Base-by-base conservation (phyloP, 2,329 filamentous ascomycete species). In the Penicillium vulpinum region DNA sequence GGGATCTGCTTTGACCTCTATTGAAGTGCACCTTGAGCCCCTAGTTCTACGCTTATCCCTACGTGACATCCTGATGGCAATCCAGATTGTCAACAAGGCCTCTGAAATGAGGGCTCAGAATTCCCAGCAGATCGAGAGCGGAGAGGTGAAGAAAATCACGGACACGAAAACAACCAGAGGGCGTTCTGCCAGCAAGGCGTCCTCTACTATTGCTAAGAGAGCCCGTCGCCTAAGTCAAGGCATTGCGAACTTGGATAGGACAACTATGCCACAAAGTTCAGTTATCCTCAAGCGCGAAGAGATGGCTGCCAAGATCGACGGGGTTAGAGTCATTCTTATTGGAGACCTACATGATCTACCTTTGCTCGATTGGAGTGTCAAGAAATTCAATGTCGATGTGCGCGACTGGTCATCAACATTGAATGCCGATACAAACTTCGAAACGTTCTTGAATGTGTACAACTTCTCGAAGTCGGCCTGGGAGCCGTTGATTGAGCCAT, bases 391-490 rank as follows among this genome's bases (percentile, higher is more conserved):
- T 5, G 84, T 93, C 3, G 86, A 89, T 44, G 90, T 95, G 4
- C 86, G 89, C 63, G 91, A 99, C 70, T 99, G 94, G 94, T 93
- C 93, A 1, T 88, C 87, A 5, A 88, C 88, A 22, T 82, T 99
- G 73, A 92, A 88, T 67, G 93, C 91, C 0, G 91, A 97, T 70
- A 90, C 91, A 0, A 89, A 86, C n/a, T 87, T 99, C 46, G 91
- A 97, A 61, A 91, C 93, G 62, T 96, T 96, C 74, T 85, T 95
- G 66, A 99, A 97, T 68, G 88, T 99, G 26, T 99, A 96, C 81
- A 99, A 99, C 75, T 99, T 99, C 76, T 94, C 94, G 15, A 99
- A 99, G 73, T 99, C 94, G 0, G 91, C 92, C 4, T 99, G 94
- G 94, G 94, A 99, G 73, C 94, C 94, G 3, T 78, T 99, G 33